phyloP scores from a whole-genome alignment of 805 yeast genomes.

The Cyberlindnera amylophila region DNA sequence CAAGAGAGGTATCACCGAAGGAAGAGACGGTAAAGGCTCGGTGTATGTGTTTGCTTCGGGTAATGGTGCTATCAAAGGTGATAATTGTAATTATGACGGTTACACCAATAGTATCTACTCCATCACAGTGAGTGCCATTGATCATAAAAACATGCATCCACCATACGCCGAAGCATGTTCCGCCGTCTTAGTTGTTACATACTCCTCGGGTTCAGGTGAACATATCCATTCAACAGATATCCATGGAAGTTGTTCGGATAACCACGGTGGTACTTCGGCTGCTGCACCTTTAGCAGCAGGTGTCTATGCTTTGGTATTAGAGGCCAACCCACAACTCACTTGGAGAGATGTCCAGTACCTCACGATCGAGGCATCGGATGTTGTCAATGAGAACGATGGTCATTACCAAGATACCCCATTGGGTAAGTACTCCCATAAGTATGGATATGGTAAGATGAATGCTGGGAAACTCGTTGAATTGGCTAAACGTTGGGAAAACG shows the following conservation, averaged over 20 bases:
- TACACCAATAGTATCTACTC: conserved; percentile 95
- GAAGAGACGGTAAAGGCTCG: conserved; percentile 78
- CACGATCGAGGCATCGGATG: conserved; percentile 65
- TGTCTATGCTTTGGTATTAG: conserved; percentile 76
- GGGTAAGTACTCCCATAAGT: conserved; percentile 71
- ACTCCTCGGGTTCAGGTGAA: conserved; percentile 87
- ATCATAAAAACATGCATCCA: conserved; percentile 82
- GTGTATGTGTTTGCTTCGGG: conserved; percentile 95
- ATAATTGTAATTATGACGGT: conserved; percentile 95
- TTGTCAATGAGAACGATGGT: conserved; percentile 63
- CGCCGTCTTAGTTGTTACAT: conserved; percentile 91
- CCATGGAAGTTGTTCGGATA: conserved; percentile 59
- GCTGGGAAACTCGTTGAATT: conserved; percentile 67
- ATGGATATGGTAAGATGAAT: conserved; percentile 91
- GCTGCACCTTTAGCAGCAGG: conserved; percentile 99
- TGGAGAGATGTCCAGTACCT: conserved; percentile 96
- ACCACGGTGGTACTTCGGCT: conserved; percentile 96
- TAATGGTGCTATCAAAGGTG: conserved; percentile 80
- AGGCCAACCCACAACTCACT: conserved; percentile 80
- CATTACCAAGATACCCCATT: conserved; percentile 71
- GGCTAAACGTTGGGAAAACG: conserved; percentile 74
- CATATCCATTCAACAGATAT: conserved; percentile 87
- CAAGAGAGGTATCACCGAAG: conserved; percentile 78
- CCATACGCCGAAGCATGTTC: conserved; percentile 88
- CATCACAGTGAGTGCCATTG: conserved; percentile 92